Base-by-base conservation (phyloP, 2,329 filamentous ascomycete species). In the Hypomyces rosellus region DNA sequence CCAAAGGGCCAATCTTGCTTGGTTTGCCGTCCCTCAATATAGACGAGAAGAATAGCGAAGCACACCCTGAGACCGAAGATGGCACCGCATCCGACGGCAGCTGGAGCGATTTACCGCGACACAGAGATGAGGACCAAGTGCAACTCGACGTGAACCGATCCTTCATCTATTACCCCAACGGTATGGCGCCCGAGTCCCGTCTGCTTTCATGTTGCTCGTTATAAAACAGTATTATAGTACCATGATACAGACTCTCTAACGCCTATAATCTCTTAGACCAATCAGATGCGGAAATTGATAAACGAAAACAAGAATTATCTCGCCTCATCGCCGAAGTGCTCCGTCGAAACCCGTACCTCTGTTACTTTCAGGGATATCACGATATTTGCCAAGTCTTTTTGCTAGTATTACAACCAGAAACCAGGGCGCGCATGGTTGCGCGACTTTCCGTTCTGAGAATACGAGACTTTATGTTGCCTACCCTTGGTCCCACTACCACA, bases 321-420 rank as follows among this genome's bases (percentile, higher is more conserved):
- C 73, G 82, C 55, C 76, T 99, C 46, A 97, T 99, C 61, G 81
- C 81, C 46, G 79, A 86, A 56, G 82, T 95, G 13, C 79, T 99
- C 42, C 85, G 95, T 48, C 80, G 80, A 34, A 79, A 95, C 61
- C 89, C 91, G 14, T 84, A 85, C 65, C 81, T 99, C 34, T 89
- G 84, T 73, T 99, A 99, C 71, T 99, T 99, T 68, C 93, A 99
- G 72, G 93, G 93, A 65, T 99, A 95, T 67, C 93, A 99, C 69
- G 93, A 99, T 71, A 97, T 99, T 62, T 93, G 89, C 60, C 95
- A 99, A 70, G 93, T 99, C 20, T 78, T 99, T 53, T 80, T 97
- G 38, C 79, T 99, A 13, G 91, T 96, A 11, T 76, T 99, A 4
- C 85, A 85, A 0, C 71, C 81, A 9, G 63, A 75, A 18, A 65